Base-by-base conservation (phyloP, 1,284 basidiomycete genomes). In the Vanrija humicola region DNA sequence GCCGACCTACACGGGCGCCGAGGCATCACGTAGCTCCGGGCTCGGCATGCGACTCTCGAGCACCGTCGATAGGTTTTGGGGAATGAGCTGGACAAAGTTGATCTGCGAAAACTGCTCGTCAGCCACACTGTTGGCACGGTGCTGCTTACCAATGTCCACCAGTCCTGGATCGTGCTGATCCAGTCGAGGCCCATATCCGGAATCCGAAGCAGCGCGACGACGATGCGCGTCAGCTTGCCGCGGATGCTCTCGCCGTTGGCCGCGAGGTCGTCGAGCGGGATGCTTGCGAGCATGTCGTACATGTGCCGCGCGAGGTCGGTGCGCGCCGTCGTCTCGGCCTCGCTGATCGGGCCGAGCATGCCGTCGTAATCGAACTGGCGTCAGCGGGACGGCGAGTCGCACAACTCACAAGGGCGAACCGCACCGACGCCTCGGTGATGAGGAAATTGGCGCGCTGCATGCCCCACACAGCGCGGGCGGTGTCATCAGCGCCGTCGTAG, bases 81-180 rank as follows among this genome's bases (percentile, higher is more conserved):
- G 59, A 16, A 61, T 63, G 48, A 67, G 52, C 51, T 67, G 66
- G 23, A 67, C 58, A 52, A 65, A 67, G 47, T 65, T 63, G 48
- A 65, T 58, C 25, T 54, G 52, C 18, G 59, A 64, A 29, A 63
- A 65, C 63, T 64, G 34, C 28, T 15, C 16, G 8, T 19, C 54
- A 46, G 50, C 46, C 23, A 2, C 23, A 8, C 7, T 8, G 34
- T 15, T 12, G 16, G 38, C 10, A 16, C 45, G 14, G 40, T 26
- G 38, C 15, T 12, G 56, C 64, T 46, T 46, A 64, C 64, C 62
- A 66, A 63, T 42, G 59, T 58, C 66, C 66, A 67, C 66, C 66
- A 67, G 38, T 62, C 60, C 55, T 63, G 64, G 6, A 65, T 55
- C 29, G 48, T 59, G 19, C 60, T 57, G 18, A 62, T 61, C 48